phyloP scores from a whole-genome alignment of 2,329 filamentous ascomycete genomes.

The Exophiala phaeomuriformis region DNA sequence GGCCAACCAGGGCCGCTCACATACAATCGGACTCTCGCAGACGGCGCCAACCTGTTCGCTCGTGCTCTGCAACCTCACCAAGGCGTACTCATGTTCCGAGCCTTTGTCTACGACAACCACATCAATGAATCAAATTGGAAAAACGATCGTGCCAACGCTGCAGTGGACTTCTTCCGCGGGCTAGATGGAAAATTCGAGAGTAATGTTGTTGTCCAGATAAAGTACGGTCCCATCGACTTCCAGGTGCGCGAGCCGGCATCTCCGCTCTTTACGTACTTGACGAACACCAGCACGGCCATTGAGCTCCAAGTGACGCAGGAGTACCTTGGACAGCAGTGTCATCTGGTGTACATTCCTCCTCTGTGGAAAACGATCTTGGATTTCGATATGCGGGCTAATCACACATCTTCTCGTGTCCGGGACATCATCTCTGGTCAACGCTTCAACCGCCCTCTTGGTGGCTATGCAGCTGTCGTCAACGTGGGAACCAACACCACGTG shows the following conservation, averaged over 20 bases:
- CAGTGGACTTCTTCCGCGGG: constrained; percentile 58
- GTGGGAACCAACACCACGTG: constrained; percentile 60
- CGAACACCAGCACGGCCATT: constrained; percentile 47
- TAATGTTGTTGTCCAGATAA: constrained; percentile 66
- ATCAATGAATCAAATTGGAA: constrained; percentile 56
- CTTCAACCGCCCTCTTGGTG: constrained; percentile 52
- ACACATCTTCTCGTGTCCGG: constrained; percentile 48
- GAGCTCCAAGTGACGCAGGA: constrained; percentile 63
- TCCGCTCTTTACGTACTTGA: constrained; percentile 53
- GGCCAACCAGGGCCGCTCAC: constrained; percentile 62
- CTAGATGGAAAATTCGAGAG: constrained; percentile 61
- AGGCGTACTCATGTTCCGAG: constrained; percentile 62
- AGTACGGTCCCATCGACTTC: constrained; percentile 68
- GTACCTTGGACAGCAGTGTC: constrained; percentile 63
- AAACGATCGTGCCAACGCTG: constrained; percentile 62
- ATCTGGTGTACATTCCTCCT: constrained; percentile 61
- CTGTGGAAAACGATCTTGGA: constrained; percentile 62
- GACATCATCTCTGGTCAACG: constrained; percentile 56
- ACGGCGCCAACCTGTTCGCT: constrained; percentile 64
- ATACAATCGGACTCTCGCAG: constrained; percentile 61
- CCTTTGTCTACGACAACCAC: constrained; percentile 60
- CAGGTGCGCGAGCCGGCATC: constrained; percentile 62
- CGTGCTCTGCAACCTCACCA: constrained; percentile 50
- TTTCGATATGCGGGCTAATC: constrained; percentile 58
- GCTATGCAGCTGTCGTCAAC: constrained; percentile 60